Evolutionary conservation across 2,329 filamentous ascomycete genomes (phyloP).

Genomic region (Plenodomus lindquistii): DNA sequence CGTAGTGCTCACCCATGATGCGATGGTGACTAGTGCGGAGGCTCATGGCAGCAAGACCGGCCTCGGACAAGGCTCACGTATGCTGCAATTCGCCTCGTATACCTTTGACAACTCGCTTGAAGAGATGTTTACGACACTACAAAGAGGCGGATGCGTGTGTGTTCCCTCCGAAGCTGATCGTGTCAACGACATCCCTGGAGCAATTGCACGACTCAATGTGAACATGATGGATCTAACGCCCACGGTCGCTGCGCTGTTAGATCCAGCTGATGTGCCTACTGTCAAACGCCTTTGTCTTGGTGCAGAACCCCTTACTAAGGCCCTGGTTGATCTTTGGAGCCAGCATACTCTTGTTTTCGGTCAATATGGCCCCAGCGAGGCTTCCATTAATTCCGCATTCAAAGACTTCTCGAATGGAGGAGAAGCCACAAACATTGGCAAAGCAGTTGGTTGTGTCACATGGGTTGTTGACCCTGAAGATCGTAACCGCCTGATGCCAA

Average conservation of each 20-base stretch:
- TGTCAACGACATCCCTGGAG: constrained; percentile 56
- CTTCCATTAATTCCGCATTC: constrained; percentile 38
- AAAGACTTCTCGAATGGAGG: constrained; percentile 34
- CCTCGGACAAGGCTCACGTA: constrained; percentile 28
- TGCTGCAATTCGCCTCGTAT: constrained; percentile 51
- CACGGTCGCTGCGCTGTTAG: constrained; percentile 57
- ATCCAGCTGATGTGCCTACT: constrained; percentile 49
- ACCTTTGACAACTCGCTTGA: constrained; percentile 61
- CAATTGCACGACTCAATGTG: constrained; percentile 33
- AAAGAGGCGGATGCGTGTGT: constrained; percentile 56
- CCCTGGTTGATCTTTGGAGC: constrained; percentile 34
- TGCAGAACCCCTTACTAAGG: constrained; percentile 49
- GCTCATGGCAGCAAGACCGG: constrained; percentile 35
- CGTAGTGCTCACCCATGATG: constrained; percentile 38
- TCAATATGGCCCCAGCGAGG: constrained; percentile 40
- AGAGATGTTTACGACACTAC: constrained; percentile 60
- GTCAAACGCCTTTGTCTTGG: constrained; percentile 50
- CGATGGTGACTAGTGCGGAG: constrained; percentile 36
- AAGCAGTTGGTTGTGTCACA: constrained; percentile 31
- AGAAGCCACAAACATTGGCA: constrained; percentile 40
- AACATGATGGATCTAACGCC: constrained; percentile 59
- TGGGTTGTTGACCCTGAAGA: constrained; percentile 42
- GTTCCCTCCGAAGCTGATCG: constrained; percentile 60
- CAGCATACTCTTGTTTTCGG: constrained; percentile 27
- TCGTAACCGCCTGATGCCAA: constrained; percentile 35